Conservation (phyloP, 495 filamentous ascomycete species). For the Aspergillus sclerotiicarbonarius region DNA sequence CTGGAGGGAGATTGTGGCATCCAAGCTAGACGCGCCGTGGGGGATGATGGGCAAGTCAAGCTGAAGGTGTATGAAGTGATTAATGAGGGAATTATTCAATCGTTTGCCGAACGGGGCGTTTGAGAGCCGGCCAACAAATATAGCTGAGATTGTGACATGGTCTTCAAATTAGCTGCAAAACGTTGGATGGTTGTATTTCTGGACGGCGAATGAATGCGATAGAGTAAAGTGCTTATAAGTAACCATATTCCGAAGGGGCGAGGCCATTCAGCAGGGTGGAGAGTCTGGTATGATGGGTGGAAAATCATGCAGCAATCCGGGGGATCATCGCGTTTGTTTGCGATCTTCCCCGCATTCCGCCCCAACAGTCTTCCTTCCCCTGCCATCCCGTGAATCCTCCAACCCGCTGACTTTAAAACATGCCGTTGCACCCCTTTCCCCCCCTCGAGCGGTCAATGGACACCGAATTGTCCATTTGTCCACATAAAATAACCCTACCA, state of each 20-base stretch:
- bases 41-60: too few species aligned
- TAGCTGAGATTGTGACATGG: too few species aligned
- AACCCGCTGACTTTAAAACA: not conserved
- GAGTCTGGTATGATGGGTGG: too few species aligned
- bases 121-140: not conserved
- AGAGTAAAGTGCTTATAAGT: too few species aligned
- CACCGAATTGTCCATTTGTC: not conserved
- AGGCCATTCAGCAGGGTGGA: too few species aligned
- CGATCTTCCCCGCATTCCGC: conserved; percentile 14
- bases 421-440: not conserved
- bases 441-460: not conserved
- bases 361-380: not conserved
- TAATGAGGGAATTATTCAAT: not conserved
- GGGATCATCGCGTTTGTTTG: not conserved
- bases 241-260: too few species aligned
- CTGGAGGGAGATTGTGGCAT: too few species aligned
- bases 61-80: not conserved
- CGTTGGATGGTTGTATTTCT: too few species aligned
- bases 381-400: too few species aligned
- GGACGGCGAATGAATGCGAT: too few species aligned
- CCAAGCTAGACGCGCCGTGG: too few species aligned
- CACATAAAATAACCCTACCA: not conserved
- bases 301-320: not conserved
- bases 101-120: not conserved
- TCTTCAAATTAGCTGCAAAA: too few species aligned